Conservation (phyloP, 805 yeast genomes). For the Kuraishia floccosa region DNA sequence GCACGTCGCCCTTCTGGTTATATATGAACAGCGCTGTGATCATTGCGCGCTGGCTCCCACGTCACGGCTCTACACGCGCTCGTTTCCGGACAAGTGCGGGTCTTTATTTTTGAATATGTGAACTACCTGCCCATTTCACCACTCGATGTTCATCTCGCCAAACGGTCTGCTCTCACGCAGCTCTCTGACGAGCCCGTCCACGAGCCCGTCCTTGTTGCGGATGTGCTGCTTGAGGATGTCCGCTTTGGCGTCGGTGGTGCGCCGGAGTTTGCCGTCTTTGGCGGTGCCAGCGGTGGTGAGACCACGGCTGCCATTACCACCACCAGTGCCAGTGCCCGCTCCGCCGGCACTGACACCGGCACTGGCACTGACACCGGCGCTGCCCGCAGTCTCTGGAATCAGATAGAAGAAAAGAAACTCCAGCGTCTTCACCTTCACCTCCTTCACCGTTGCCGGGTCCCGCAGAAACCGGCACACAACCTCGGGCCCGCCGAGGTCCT, state of each 20-base stretch:
- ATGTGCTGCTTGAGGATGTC: constrained; percentile 26
- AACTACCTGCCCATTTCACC: constrained; percentile 18
- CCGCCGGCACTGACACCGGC: background rate
- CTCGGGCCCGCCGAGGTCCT: constrained; percentile 41
- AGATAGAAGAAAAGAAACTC: constrained; percentile 64
- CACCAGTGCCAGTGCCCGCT: background rate
- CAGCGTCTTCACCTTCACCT: constrained; percentile 48
- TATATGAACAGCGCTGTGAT: constrained; percentile 74
- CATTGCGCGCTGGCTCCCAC: too few relatives aligned
- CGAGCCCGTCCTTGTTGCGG: constrained; percentile 33
- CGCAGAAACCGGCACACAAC: constrained; percentile 35
- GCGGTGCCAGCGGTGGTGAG: background rate
- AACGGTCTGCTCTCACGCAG: constrained; percentile 33
- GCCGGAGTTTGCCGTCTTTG: constrained; percentile 16
- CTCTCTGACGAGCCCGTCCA: constrained; percentile 34
- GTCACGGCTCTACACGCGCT: background rate
- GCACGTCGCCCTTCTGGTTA: constrained; percentile 73
- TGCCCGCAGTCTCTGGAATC: constrained; percentile 38
- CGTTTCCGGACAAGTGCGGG: background rate
- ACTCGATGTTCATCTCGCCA: constrained; percentile 33
- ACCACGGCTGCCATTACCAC: background rate
- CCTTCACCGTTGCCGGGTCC: constrained; percentile 27
- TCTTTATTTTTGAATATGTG: background rate
- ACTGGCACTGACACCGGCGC: background rate
- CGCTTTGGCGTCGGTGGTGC: constrained; percentile 33